These are phyloP conservation scores for Pinus albicaulis DNA, from an alignment of 75 land plant species.

Conservation along the genomic window DNA sequence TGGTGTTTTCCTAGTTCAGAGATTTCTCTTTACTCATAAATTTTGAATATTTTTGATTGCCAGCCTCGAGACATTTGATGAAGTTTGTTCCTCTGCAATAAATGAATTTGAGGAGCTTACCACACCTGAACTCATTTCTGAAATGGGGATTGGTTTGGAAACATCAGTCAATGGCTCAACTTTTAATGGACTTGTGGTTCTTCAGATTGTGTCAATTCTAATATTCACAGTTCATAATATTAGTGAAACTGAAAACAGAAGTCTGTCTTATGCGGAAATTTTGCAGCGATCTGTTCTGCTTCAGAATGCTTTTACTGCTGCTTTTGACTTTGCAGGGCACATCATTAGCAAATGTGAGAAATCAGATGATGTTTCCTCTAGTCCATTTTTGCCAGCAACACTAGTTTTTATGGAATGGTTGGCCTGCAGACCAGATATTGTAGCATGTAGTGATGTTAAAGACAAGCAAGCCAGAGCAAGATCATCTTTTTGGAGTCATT, in stretches of 20 bases:
- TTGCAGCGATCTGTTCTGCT: constrained; percentile 62
- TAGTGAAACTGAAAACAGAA: constrained; percentile 47
- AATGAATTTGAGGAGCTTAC: constrained; percentile 54
- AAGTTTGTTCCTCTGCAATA: constrained; percentile 53
- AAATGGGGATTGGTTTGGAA: constrained; percentile 39
- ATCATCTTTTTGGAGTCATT: constrained; percentile 69
- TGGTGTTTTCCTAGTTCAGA: not conserved
- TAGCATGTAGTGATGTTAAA: constrained; percentile 49
- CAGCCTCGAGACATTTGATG: constrained; percentile 91
- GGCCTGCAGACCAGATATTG: constrained; percentile 68
- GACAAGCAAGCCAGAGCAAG: constrained; percentile 61
- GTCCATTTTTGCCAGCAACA: constrained; percentile 65
- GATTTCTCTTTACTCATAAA: not conserved
- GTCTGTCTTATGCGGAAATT: constrained; percentile 69
- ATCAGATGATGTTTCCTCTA: constrained; percentile 52
- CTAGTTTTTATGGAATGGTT: constrained; percentile 86
- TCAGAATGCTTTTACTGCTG: constrained; percentile 74
- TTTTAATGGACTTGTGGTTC: constrained; percentile 26
- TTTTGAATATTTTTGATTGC: not conserved
- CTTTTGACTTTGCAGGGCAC: constrained; percentile 59
- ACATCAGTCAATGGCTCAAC: constrained; percentile 25
- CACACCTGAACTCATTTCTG: constrained; percentile 47
- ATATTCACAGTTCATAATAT: constrained; percentile 83
- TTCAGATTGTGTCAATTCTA: constrained; percentile 74
- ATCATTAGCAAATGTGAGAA: constrained; percentile 49